Conservation (phyloP, 371 early-diverging fungal species). For the Mortierella sp. region DNA sequence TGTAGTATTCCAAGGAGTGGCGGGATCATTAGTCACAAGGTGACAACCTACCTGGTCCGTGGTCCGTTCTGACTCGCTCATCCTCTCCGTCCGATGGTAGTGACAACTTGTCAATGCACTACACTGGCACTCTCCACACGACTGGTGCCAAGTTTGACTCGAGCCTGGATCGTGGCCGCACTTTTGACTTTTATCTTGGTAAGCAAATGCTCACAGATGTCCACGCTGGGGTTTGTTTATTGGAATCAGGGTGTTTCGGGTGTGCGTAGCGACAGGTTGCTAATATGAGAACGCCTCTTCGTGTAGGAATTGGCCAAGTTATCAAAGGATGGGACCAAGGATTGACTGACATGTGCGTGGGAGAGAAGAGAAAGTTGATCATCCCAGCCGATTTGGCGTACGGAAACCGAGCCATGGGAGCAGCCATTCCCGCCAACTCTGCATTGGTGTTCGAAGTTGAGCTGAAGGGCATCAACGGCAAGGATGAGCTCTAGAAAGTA, state of each 20-base stretch:
- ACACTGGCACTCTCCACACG: conserved; percentile 78
- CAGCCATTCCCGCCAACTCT: conserved; percentile 66
- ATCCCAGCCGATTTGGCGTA: conserved; percentile 81
- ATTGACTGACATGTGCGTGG: conserved; percentile 84
- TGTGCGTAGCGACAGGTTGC: too few relatives aligned
- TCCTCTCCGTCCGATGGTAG: conserved; percentile 42
- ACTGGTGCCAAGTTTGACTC: conserved; percentile 83
- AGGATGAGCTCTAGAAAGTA: conserved; percentile 30
- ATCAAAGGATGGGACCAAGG: conserved; percentile 88
- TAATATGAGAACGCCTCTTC: too few relatives aligned
- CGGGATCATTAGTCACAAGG: too few relatives aligned
- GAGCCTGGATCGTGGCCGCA: conserved; percentile 72
- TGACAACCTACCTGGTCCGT: too few relatives aligned
- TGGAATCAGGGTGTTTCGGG: too few relatives aligned
- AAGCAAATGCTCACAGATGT: conserved; percentile 2
- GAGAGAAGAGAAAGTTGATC: conserved; percentile 84
- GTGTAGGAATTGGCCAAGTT: conserved; percentile 61
- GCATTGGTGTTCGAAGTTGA: conserved; percentile 77
- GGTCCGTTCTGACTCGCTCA: too few relatives aligned
- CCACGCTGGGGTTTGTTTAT: too few relatives aligned
- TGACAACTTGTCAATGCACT: conserved; percentile 83
- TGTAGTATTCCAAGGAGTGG: too few relatives aligned
- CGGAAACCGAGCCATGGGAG: conserved; percentile 67
- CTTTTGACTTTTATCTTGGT: conserved; percentile 82
- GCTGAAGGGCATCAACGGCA: conserved; percentile 65